Percentiles rank a stretch among this genome's conserved stretches.
Conservation (phyloP, 305 asterid species). For the Fraxinus platypoda region DNA sequence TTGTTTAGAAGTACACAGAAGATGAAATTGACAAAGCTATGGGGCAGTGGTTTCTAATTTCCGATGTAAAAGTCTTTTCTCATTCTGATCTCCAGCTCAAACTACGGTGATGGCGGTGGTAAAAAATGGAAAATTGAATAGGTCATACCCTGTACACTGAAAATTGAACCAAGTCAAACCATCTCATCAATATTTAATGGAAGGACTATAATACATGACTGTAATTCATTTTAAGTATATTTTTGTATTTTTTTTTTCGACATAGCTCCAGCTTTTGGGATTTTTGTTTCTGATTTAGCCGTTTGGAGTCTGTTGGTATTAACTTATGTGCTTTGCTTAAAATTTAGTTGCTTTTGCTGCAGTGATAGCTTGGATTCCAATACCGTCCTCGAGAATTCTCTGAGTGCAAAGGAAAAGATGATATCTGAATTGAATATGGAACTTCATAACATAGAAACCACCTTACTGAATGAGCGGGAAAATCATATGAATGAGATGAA, state of each 20-base stretch:
- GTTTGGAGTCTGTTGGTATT: slow-evolving; percentile 7
- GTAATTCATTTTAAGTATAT: slow-evolving; percentile 3
- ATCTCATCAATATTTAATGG: slow-evolving; percentile 5
- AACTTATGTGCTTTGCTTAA: slow-evolving; percentile 14
- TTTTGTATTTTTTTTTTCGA: not conserved
- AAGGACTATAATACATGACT: not conserved
- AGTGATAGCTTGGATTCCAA: slow-evolving; percentile 76
- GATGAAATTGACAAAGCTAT: slow-evolving; percentile 1
- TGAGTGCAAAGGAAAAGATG: slow-evolving; percentile 86
- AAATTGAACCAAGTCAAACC: not conserved
- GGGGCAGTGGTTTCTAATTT: not conserved
- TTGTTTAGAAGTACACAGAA: slow-evolving; percentile 5
- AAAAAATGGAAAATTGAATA: not conserved
- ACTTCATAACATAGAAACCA: slow-evolving; percentile 87
- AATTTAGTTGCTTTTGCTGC: slow-evolving; percentile 30
- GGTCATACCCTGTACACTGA: not conserved
- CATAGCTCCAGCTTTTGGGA: not conserved
- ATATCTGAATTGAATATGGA: slow-evolving; percentile 90
- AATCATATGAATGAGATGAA: slow-evolving; percentile 76
- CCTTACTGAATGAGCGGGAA: slow-evolving; percentile 83
- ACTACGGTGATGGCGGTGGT: not conserved
- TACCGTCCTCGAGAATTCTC: slow-evolving; percentile 83
- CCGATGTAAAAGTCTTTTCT: slow-evolving; percentile 5
- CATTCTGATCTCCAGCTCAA: slow-evolving; percentile 3
- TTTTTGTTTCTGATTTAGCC: slow-evolving; percentile 18